A percentile compares a stretch with the other conserved stretches of the same genome.
Conservation (phyloP, 2,329 filamentous ascomycete genomes). For the Thyridium curvatum region DNA sequence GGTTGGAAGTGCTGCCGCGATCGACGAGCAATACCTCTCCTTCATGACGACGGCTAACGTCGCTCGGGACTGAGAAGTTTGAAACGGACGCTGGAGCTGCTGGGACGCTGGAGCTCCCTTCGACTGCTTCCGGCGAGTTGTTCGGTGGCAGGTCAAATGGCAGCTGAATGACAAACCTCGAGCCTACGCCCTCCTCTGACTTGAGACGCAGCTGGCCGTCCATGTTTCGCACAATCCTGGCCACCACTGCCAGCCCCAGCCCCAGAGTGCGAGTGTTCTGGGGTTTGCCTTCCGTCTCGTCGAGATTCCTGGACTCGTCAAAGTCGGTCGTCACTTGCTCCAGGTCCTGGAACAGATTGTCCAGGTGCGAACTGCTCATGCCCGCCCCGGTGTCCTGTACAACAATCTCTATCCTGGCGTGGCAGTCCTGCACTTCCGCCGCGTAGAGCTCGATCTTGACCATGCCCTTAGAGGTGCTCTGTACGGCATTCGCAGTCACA, state of each 20-base stretch:
- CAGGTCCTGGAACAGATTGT: constrained; percentile 51
- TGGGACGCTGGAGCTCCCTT: constrained; percentile 5
- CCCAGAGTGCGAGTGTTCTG: constrained; percentile 51
- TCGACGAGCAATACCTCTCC: constrained; percentile 60
- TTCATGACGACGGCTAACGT: constrained; percentile 8
- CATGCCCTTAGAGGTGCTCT: constrained; percentile 63
- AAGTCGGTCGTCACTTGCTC: constrained; percentile 47
- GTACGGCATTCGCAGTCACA: constrained; percentile 76
- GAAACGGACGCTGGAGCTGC: constrained; percentile 13
- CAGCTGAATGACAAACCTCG: constrained; percentile 73
- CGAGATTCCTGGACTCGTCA: constrained; percentile 8
- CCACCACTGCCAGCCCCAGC: constrained; percentile 82
- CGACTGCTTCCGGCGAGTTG: constrained; percentile 21
- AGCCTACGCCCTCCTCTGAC: constrained; percentile 76
- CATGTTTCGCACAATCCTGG: constrained; percentile 82
- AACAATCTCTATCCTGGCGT: constrained; percentile 65
- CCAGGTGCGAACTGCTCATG: constrained; percentile 48
- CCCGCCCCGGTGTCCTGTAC: constrained; percentile 55
- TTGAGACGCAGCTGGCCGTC: constrained; percentile 80
- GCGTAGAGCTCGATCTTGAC: constrained; percentile 68
- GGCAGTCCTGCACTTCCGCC: constrained; percentile 41
- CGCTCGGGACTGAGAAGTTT: constrained; percentile 7
- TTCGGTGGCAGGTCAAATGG: constrained; percentile 61
- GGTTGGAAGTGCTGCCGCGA: constrained; percentile 17
- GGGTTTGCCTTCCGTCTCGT: constrained; percentile 20